Evolutionary conservation across 345 rosid species (phyloP), one percentile per base, ranked within the genome.

Genomic region (Triadica sebifera): DNA sequence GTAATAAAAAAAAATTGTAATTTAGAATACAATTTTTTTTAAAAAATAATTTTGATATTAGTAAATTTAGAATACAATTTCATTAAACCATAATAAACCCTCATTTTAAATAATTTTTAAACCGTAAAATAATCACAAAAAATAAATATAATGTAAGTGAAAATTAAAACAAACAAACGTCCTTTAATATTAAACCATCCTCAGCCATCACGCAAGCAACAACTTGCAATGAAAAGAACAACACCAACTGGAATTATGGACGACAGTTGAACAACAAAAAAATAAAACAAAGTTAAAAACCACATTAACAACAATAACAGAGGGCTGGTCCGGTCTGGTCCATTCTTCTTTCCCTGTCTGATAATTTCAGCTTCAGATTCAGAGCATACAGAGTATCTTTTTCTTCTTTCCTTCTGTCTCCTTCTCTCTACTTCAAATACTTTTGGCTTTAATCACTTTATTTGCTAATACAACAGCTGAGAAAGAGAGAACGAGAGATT

Each of bases 191-290:
- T n/a, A n/a, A n/a, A n/a, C n/a, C n/a, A n/a, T n/a, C n/a, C n/a
- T n/a, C n/a, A n/a, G n/a, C n/a, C n/a, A n/a, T n/a, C n/a, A n/a
- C n/a, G n/a, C n/a, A n/a, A n/a, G n/a, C n/a, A n/a, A n/a, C n/a
- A n/a, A 63, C 65, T 59, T 17, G 53, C 67, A n/a, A 57, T 70
- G 75, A 71, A 72, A 45, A 47, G 34, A 49, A 49, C 43, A 75
- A 64, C 77, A 22, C 38, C 59, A 57, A 70, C 24, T 55, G 67
- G 69, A 77, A 72, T 25, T 61, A 51, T 16, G 67, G 46, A 52
- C 58, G 62, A 20, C 77, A 59, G n/a, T 38, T 20, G n/a, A n/a
- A 75, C 43, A 11, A 12, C 25, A 17, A 61, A 15, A 20, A 73
- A n/a, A 4, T 22, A 13, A 51, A 8, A 37, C 3, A 22, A 2